Evolutionary conservation across 345 rosid genomes (phyloP), one percentile per base, ranked within the genome.

Genomic region (Alliaria petiolata): DNA sequence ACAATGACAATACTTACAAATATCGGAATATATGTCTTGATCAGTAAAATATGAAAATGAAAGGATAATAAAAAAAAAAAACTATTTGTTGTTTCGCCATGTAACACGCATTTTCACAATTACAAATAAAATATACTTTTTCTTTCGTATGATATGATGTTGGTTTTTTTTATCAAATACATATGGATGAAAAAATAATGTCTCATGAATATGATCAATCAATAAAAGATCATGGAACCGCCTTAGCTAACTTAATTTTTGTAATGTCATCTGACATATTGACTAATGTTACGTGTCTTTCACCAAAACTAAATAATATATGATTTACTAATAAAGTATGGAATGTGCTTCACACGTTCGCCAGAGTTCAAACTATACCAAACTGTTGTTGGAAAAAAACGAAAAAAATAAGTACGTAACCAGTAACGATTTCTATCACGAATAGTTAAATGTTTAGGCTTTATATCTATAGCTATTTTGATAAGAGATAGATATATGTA

Each of bases 381-480:
- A 58, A n/a, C n/a, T n/a, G n/a, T n/a, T n/a, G n/a, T n/a, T n/a
- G n/a, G n/a, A n/a, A n/a, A n/a, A n/a, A n/a, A n/a, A n/a, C n/a
- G n/a, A n/a, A n/a, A n/a, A n/a, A n/a, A n/a, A n/a, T 22, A 22
- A 54, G 44, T 4, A 9, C 49, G 12, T 44, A 13, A 64, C 47
- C 39, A 35, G 70, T 72, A 72, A 64, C 50, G 33, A 47, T 72
- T 15, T 49, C 49, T 44, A 35, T 72, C 65, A 64, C 4, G 16
- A 9, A 16, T 7, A 63, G 52, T 14, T 40, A n/a, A 33, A 51
- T 17, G 54, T 2, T 19, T 16, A 22, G 38, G 54, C 28, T 54
- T 7, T 8, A 28, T 33, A 14, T 30, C 31, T 52, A 17, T n/a
- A n/a, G n/a, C n/a, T 49, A 20, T 19, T 61, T 42, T 71, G 62